Evolutionary conservation across 2,329 filamentous ascomycete genomes (phyloP), one percentile per base, ranked within the genome.

Genomic region (Penicillium sp.): DNA sequence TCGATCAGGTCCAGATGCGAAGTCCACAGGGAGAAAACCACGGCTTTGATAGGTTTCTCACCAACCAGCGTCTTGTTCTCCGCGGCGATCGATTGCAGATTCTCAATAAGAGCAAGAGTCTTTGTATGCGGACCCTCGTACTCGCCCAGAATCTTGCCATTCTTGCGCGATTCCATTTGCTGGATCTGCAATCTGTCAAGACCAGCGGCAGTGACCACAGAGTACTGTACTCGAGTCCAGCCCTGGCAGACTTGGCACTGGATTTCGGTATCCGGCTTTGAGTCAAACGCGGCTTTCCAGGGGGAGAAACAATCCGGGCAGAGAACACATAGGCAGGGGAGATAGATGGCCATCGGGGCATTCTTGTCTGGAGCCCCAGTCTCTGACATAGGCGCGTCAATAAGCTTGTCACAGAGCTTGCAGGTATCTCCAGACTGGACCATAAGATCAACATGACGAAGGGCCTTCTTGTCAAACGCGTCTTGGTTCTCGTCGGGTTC

Each of bases 21-120:
- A 0, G 95, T 98, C 93, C 95, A 98, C n/a, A 89, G 89, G 0
- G 93, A 97, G 78, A 98, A 98, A 7, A 99, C 88, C 15, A 99
- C 93, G 28, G 92, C 95, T 76, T 97, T 98, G 78, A 92, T 90
- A 0, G 93, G 93, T 0, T 87, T 85, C 72, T 93, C 87, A 12
- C 85, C 79, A 0, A 88, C 86, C 12, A 77, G 68, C 15, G 73
- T 63, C 50, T 75, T 71, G 40, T 85, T 83, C 73, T 89, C 86
- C 0, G 82, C 81, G 60, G 88, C 86, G 56, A 88, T 87, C 55
- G 83, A 81, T 1, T 90, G 77, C 8, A 99, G 85, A 65, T 92
- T 88, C n/a, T 89, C 82, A 0, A 99, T 73, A 2, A 99, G 82
- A 1, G 91, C 92, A 60, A 86, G 88, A 0, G 95, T 97, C 80